These are phyloP conservation scores for Yarrowia sp. DNA, from an alignment of 805 yeast genomes.

Conservation along the genomic window DNA sequence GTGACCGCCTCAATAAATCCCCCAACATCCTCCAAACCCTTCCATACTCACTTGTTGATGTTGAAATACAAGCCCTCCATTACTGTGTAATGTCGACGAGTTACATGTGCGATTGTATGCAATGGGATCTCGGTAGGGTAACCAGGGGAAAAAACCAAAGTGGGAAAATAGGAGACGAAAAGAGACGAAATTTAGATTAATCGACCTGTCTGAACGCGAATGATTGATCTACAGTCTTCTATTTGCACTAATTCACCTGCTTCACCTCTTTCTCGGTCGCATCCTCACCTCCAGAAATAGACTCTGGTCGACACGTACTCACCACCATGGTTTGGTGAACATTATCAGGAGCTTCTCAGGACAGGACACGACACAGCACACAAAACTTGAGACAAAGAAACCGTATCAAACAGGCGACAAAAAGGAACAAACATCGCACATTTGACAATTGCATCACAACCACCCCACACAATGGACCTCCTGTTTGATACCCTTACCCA, in stretches of 20 bases:
- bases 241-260: too few species aligned
- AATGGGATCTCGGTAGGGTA: constrained; percentile 31
- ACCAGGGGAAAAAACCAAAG: neutral
- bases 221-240: neutral
- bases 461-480: constrained; percentile 21
- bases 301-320: constrained; percentile 23
- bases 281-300: neutral
- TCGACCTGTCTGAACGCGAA: too few species aligned
- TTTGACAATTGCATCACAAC: too few species aligned
- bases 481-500: constrained; percentile 27
- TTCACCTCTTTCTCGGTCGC: neutral
- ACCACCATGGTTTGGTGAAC: constrained; percentile 34
- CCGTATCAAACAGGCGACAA: too few species aligned
- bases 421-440: too few species aligned
- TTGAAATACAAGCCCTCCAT: constrained; percentile 97
- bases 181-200: too few species aligned
- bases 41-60: constrained; percentile 61
- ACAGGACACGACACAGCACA: neutral
- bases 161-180: neutral
- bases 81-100: constrained; percentile 39
- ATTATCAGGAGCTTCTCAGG: neutral
- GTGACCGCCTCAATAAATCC: too few species aligned
- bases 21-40: neutral
- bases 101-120: constrained; percentile 35
- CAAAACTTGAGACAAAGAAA: too few species aligned